phyloP scores from a whole-genome alignment of 768 basidiomycete species.

The Mrakia blollopis region DNA sequence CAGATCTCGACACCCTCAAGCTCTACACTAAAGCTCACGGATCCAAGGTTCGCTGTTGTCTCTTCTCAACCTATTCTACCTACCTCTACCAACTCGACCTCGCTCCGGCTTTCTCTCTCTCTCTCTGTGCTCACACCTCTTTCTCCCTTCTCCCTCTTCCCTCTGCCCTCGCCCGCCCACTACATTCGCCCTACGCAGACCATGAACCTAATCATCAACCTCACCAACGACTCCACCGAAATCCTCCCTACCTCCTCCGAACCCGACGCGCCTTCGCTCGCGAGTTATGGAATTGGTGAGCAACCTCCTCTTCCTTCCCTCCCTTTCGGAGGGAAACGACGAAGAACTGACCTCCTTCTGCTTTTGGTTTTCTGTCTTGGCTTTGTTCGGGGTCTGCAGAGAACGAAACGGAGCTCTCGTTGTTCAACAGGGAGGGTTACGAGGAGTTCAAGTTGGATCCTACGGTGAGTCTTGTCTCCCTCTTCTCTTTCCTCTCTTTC shows the following conservation, averaged over 20 bases:
- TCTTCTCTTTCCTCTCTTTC: too few species aligned
- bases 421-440: constrained; percentile 75
- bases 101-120: too few species aligned
- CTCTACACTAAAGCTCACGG: constrained; percentile 92
- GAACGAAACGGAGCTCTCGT: constrained; percentile 91
- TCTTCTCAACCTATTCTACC: background rate
- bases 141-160: too few species aligned
- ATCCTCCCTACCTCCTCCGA: constrained; percentile 63
- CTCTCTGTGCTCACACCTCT: too few species aligned
- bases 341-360: background rate
- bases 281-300: constrained; percentile 70
- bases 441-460: constrained; percentile 77
- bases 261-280: constrained; percentile 51
- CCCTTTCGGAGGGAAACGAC: too few species aligned
- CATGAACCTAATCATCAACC: constrained; percentile 94
- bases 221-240: constrained; percentile 87
- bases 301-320: constrained; percentile 20
- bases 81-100: too few species aligned
- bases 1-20: constrained; percentile 65
- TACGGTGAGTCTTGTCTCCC: constrained; percentile 61
- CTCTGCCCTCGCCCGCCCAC: too few species aligned
- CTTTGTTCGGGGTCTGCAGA: constrained; percentile 51
- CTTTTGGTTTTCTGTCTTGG: background rate
- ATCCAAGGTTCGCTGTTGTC: constrained; percentile 60
- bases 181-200: constrained; percentile 57